A percentile compares a stretch with the other conserved stretches of the same genome.
phyloP scores from a whole-genome alignment of 768 basidiomycete species.

The Boletus sp. region DNA sequence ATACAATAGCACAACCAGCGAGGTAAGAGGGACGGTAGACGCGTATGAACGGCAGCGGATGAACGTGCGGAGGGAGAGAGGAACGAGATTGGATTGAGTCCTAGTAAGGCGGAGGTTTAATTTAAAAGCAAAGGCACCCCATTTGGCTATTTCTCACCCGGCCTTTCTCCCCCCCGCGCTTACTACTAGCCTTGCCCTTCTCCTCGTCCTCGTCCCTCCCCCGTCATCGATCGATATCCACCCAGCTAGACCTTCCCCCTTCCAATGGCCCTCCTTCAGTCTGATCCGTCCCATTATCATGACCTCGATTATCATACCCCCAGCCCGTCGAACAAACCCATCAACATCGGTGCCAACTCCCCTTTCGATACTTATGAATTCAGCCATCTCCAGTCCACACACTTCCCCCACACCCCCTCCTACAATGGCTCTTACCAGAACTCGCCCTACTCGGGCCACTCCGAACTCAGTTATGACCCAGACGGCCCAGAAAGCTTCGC shows the following conservation, averaged over 20 bases:
- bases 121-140: conserved; percentile 26
- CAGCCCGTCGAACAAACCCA: conserved; percentile 30
- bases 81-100: background rate
- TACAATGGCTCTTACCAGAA: conserved; percentile 68
- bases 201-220: background rate
- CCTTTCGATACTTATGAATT: conserved; percentile 44
- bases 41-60: background rate
- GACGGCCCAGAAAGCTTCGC: conserved; percentile 48
- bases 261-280: conserved; percentile 31
- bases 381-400: conserved; percentile 34
- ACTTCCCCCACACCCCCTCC: conserved; percentile 52
- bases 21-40: too few species aligned
- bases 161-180: conserved; percentile 24
- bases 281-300: conserved; percentile 18
- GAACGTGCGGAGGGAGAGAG: background rate
- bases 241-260: background rate
- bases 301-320: conserved; percentile 27
- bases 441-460: conserved; percentile 66
- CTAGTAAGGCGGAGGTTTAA: conserved; percentile 27
- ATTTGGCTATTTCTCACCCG: conserved; percentile 31
- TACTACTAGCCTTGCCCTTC: background rate
- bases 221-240: conserved; percentile 8
- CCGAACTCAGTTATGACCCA: conserved; percentile 58
- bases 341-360: conserved; percentile 19
- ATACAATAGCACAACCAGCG: too few species aligned